A percentile compares a stretch with the other conserved stretches of the same genome.
Evolutionary conservation across 306 rosid species (phyloP).

Genomic region (Glycine latifolia): DNA sequence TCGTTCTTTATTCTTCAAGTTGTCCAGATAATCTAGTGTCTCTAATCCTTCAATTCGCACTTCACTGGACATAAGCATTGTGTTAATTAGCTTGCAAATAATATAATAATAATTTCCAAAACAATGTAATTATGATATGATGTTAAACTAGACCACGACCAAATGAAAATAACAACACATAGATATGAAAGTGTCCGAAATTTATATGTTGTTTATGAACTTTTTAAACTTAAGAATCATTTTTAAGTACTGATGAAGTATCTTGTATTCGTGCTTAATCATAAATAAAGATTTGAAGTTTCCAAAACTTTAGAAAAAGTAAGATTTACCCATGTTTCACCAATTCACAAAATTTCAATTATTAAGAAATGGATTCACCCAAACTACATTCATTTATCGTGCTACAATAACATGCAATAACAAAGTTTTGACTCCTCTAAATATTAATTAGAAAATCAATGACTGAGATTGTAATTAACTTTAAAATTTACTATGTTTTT

Average conservation of each 20-base stretch:
- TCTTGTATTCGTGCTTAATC: neutral
- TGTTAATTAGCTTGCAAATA: conserved; percentile 40
- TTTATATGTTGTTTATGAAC: neutral
- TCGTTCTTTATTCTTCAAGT: conserved; percentile 69
- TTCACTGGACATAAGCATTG: conserved; percentile 57
- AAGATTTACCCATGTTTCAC: neutral
- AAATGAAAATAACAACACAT: conserved; percentile 10
- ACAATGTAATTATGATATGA: neutral
- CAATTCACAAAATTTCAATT: neutral
- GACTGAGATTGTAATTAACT: too few relatives aligned
- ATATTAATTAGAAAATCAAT: too few relatives aligned
- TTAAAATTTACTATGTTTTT: too few relatives aligned
- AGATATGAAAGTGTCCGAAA: neutral
- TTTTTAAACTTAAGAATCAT: neutral
- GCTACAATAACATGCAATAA: too few relatives aligned
- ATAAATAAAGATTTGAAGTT: neutral
- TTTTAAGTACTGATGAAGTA: neutral
- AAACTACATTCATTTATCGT: neutral
- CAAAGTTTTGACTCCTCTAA: too few relatives aligned
- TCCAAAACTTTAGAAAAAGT: conserved; percentile 2
- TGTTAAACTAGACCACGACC: neutral
- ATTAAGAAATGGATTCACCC: neutral
- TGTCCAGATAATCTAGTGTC: conserved; percentile 85
- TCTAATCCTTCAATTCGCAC: conserved; percentile 88
- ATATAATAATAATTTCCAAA: neutral